Conservation (phyloP, 2,329 filamentous ascomycete species). For the Paraconiothyrium sp. region DNA sequence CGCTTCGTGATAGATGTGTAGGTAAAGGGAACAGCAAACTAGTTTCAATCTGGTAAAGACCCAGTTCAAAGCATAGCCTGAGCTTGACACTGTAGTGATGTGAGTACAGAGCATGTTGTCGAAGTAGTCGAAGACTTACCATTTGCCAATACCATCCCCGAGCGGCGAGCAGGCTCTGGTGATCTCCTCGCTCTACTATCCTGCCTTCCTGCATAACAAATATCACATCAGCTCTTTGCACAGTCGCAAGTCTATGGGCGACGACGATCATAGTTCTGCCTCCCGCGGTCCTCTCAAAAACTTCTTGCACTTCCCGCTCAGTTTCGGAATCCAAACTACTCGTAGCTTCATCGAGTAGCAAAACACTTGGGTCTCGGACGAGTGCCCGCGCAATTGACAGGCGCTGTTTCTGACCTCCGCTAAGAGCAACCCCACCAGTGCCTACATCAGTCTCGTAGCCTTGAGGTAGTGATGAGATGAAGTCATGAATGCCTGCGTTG, state of each 20-base stretch:
- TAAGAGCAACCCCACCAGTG: slow-evolving; percentile 67
- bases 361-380: slow-evolving; percentile 66
- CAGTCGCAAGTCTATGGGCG: slow-evolving; percentile 53
- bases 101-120: neutral
- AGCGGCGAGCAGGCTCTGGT: slow-evolving; percentile 9
- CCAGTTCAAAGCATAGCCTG: slow-evolving; percentile 11
- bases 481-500: slow-evolving; percentile 57
- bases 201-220: slow-evolving; percentile 52
- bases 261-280: slow-evolving; percentile 54
- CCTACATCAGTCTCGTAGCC: slow-evolving; percentile 40
- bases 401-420: slow-evolving; percentile 79
- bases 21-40: neutral
- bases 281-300: slow-evolving; percentile 66
- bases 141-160: slow-evolving; percentile 24
- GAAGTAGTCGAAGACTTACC: slow-evolving; percentile 14
- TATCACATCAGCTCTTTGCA: slow-evolving; percentile 51
- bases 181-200: slow-evolving; percentile 42
- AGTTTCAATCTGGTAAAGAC: neutral
- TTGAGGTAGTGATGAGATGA: slow-evolving; percentile 40
- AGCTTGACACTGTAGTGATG: slow-evolving; percentile 11
- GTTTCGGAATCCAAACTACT: slow-evolving; percentile 70
- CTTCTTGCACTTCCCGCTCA: slow-evolving; percentile 72
- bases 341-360: slow-evolving; percentile 69
- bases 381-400: slow-evolving; percentile 77
- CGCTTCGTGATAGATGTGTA: neutral